These are phyloP conservation scores for Talaromyces sp. DNA, from an alignment of 2,329 filamentous ascomycete species.

Conservation along the genomic window DNA sequence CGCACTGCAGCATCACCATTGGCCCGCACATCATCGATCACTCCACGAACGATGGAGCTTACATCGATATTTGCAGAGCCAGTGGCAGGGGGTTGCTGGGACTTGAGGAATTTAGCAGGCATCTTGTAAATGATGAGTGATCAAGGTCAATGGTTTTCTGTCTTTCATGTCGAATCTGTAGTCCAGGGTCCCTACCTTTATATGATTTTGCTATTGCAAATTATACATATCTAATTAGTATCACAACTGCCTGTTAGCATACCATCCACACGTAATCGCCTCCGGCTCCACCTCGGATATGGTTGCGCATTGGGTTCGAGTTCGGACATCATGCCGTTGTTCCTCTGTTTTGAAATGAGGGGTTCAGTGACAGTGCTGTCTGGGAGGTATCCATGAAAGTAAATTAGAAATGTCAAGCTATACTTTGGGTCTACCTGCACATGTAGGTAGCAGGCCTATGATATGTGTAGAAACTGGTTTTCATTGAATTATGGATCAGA, in stretches of 20 bases:
- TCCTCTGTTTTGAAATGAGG: background rate
- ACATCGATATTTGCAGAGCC: conserved; percentile 25
- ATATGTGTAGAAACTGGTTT: background rate
- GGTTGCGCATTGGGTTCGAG: background rate
- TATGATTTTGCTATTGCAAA: background rate
- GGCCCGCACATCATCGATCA: conserved; percentile 48
- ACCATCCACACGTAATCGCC: background rate
- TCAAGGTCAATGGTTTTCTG: background rate
- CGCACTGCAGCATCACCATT: conserved; percentile 51
- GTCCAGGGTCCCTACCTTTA: background rate
- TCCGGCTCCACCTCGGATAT: background rate
- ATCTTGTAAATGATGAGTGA: background rate
- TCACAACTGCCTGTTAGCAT: background rate
- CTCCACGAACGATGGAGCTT: conserved; percentile 44
- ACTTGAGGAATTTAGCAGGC: background rate
- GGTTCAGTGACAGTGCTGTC: too few species aligned
- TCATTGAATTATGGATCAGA: background rate
- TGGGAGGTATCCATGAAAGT: too few species aligned
- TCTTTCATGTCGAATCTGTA: background rate
- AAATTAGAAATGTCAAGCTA: too few species aligned
- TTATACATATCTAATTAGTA: background rate
- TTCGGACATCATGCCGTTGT: background rate
- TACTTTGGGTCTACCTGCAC: too few species aligned
- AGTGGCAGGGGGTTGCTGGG: background rate
- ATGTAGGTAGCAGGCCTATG: too few species aligned